Conservation (phyloP, 2,329 filamentous ascomycete genomes). For the Fusarium domesticum region DNA sequence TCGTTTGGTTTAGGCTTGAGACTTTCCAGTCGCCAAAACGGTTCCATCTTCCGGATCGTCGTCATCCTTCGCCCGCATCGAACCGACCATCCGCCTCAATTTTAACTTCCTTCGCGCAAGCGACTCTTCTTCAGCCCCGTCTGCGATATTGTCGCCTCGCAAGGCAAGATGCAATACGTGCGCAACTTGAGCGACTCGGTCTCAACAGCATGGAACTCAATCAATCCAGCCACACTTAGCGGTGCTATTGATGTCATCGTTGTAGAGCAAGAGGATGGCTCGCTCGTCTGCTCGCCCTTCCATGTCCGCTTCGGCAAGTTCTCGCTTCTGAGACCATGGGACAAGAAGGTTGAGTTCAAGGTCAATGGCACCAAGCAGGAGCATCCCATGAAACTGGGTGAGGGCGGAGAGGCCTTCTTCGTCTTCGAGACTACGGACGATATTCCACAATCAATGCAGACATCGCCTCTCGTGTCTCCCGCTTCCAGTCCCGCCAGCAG, state of each 20-base stretch:
- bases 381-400: conserved; percentile 97
- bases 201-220: conserved; percentile 98
- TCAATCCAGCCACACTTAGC: conserved; percentile 95
- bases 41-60: background rate
- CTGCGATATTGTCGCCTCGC: conserved; percentile 8
- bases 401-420: conserved; percentile 97
- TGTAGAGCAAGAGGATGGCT: conserved; percentile 91
- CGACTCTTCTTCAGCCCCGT: conserved; percentile 3
- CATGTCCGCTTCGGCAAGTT: conserved; percentile 99
- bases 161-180: conserved; percentile 84
- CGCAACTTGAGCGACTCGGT: conserved; percentile 92
- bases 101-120: background rate
- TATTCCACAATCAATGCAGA: conserved; percentile 91
- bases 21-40: background rate
- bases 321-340: conserved; percentile 86
- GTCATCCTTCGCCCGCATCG: background rate
- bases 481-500: conserved; percentile 84
- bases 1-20: background rate
- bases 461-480: conserved; percentile 88
- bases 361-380: conserved; percentile 91
- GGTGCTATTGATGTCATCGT: conserved; percentile 99
- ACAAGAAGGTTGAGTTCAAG: conserved; percentile 98
- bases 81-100: background rate
- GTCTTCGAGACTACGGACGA: conserved; percentile 92
- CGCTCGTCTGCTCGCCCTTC: conserved; percentile 88